phyloP scores from a whole-genome alignment of 176 grass and related monocot species.

The Triticum aestivum region DNA sequence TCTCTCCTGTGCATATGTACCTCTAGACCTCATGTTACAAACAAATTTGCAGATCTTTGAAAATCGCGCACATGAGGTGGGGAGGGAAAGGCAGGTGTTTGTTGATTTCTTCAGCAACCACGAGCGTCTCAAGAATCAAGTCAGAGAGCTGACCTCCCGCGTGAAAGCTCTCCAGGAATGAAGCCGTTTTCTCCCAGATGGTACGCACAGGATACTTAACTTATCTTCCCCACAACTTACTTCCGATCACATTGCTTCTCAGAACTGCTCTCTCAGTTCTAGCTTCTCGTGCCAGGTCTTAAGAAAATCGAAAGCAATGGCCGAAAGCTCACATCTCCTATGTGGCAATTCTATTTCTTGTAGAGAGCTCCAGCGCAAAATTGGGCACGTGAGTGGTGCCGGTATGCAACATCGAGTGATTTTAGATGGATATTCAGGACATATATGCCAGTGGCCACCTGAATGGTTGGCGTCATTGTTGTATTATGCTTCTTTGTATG shows the following conservation, averaged over 20 bases:
- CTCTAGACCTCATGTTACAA: not conserved
- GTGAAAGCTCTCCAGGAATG: slow-evolving; percentile 71
- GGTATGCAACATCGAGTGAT: not conserved
- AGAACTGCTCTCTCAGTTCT: not conserved
- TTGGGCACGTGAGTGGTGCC: not conserved
- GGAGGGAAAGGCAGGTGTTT: slow-evolving; percentile 77
- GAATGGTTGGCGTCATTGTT: not conserved
- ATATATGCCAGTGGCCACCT: not conserved
- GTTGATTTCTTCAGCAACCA: slow-evolving; percentile 86
- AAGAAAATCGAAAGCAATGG: not conserved
- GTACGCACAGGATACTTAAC: slow-evolving; percentile 11
- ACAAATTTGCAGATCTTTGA: slow-evolving; percentile 51
- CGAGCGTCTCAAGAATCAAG: slow-evolving; percentile 73
- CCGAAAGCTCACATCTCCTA: not conserved
- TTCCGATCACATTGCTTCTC: not conserved
- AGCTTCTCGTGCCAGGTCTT: not conserved
- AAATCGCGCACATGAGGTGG: slow-evolving; percentile 67
- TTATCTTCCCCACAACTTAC: not conserved
- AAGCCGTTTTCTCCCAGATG: not conserved
- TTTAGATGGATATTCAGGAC: not conserved
- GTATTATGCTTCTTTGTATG: not conserved
- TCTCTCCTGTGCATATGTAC: not conserved
- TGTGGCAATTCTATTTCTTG: not conserved
- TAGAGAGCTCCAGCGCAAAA: slow-evolving; percentile 25
- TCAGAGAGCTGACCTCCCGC: slow-evolving; percentile 67